Evolutionary conservation across 805 yeast genomes (phyloP).

Genomic region (Myxozyma monticola): DNA sequence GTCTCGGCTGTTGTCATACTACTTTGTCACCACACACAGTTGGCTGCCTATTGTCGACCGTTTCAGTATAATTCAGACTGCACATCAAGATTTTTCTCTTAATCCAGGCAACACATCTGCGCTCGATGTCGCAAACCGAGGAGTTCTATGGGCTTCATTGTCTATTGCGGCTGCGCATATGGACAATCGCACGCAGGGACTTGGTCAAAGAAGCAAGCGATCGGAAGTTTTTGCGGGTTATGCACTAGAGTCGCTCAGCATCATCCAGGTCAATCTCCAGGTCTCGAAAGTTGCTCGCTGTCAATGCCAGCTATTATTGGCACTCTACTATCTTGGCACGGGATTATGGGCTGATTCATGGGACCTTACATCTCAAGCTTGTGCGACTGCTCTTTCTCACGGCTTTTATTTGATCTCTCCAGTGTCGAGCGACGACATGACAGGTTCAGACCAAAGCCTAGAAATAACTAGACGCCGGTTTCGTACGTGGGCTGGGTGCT

Average conservation of each 20-base stretch:
- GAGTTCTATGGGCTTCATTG: slow-evolving; percentile 10
- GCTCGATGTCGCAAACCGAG: slow-evolving; percentile 9
- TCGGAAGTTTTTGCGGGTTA: slow-evolving; percentile 6
- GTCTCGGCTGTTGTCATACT: slow-evolving; percentile 3
- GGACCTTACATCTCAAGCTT: slow-evolving; percentile 4
- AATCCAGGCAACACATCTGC: background rate
- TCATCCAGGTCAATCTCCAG: background rate
- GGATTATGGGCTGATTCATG: slow-evolving; percentile 15
- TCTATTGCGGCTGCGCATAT: slow-evolving; percentile 8
- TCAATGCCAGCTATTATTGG: background rate
- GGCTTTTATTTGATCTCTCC: background rate
- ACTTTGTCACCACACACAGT: slow-evolving; percentile 14
- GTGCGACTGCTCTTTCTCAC: background rate
- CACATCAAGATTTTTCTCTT: slow-evolving; percentile 1
- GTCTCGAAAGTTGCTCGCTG: background rate
- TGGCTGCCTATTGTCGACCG: slow-evolving; percentile 22
- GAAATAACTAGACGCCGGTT: background rate
- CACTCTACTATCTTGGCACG: slow-evolving; percentile 6
- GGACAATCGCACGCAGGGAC: background rate
- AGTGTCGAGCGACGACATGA: background rate
- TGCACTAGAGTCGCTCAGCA: background rate
- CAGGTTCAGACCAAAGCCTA: background rate
- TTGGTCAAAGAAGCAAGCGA: background rate
- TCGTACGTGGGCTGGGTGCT: slow-evolving; percentile 11
- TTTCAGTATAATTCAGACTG: slow-evolving; percentile 8